Evolutionary conservation across 2,329 filamentous ascomycete genomes (phyloP), one percentile per base, ranked within the genome.

Genomic region (Drechslera avenae): DNA sequence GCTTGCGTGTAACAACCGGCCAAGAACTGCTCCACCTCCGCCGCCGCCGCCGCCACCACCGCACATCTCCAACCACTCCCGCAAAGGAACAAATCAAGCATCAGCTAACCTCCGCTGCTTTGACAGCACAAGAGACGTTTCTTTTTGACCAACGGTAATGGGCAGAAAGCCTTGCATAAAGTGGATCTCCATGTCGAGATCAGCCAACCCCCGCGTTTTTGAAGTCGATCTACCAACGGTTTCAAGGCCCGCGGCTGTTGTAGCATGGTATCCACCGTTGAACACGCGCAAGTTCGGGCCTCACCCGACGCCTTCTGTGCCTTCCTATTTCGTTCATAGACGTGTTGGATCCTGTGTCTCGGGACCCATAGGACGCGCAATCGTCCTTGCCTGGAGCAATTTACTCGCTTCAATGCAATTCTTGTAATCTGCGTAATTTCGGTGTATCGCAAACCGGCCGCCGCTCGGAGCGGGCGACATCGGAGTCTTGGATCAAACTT

Each of bases 341-440:
- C 43, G 42, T 51, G 56, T 48, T 43, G 39, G 35, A 35, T 44
- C 48, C 48, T 51, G 52, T 45, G 50, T 55, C 54, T 39, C 53
- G 42, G 53, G 57, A 52, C 56, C 63, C 63, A 66, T 57, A 62
- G 46, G 60, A 62, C 61, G 61, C 63, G 63, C 59, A 64, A 62
- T 57, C 54, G 31, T 52, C 35, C 26, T 31, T 21, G 16, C 18
- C 18, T 26, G n/a, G 49, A 48, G 44, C 49, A 37, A 47, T 50
- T 47, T 52, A 32, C 46, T 42, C 39, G 44, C 36, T 35, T 34
- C 13, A 34, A 33, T 37, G 43, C 40, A 49, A 42, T 46, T 36
- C 51, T 39, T 50, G 35, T 51, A 16, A 37, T 46, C 21, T 33
- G 16, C 21, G 48, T 50, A 37, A 41, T 51, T 46, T 34, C 42